Percentiles rank a stretch among this genome's conserved stretches.
Evolutionary conservation across 495 filamentous ascomycete species (phyloP).

Genomic region (Neurospora discreta): DNA sequence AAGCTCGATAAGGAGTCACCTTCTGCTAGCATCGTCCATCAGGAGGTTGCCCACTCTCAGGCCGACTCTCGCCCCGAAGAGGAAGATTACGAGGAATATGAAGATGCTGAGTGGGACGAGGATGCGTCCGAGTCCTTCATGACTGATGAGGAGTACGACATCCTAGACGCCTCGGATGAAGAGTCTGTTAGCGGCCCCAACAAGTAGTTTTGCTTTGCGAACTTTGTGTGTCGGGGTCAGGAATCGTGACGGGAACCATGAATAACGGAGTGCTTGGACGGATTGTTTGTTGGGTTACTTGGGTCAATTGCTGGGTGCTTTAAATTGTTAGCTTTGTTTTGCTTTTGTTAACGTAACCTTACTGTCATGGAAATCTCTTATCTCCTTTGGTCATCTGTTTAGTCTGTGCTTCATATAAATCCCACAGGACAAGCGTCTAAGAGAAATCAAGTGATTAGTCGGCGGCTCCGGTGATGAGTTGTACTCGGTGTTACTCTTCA

Average conservation of each 20-base stretch:
- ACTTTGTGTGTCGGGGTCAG: not conserved
- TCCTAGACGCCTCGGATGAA: constrained; percentile 90
- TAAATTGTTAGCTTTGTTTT: not conserved
- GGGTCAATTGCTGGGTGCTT: not conserved
- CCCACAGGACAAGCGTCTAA: not conserved
- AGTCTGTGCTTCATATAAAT: not conserved
- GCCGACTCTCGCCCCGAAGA: constrained; percentile 27
- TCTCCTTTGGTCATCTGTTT: not conserved
- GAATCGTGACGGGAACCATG: constrained; percentile 11
- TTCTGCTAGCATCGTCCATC: constrained; percentile 62
- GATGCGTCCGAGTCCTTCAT: constrained; percentile 58
- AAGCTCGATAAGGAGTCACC: constrained; percentile 93
- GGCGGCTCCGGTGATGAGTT: not conserved
- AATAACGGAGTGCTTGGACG: not conserved
- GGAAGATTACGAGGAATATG: constrained; percentile 54
- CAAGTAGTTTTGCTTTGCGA: not conserved
- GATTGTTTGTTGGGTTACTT: not conserved
- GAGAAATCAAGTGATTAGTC: not conserved
- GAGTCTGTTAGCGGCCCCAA: constrained; percentile 43
- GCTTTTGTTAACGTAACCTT: not conserved
- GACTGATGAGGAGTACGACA: constrained; percentile 96
- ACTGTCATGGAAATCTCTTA: not conserved
- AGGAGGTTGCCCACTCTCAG: constrained; percentile 29
- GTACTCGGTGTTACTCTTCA: not conserved
- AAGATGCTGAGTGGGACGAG: constrained; percentile 50